Base-by-base conservation (phyloP, 2,329 filamentous ascomycete species). In the Aspergillus pseudotamarii region DNA sequence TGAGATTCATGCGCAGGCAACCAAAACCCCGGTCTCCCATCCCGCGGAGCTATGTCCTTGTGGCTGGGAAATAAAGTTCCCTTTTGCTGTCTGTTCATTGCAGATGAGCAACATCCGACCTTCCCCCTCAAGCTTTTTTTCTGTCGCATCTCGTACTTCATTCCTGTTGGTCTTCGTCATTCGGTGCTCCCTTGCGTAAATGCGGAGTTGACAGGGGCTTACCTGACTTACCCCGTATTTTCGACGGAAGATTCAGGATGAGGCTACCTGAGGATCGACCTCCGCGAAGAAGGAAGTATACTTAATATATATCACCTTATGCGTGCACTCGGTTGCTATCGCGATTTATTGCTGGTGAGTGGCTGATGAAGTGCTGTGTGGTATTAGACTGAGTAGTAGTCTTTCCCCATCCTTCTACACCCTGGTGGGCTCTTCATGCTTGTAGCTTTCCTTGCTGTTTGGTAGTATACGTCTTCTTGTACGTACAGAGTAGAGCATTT, bases 171-270 rank as follows among this genome's bases (percentile, higher is more conserved):
- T 32, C 30, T 36, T 36, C 51, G 59, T 57, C 59, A 28, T 38
- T n/a, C 38, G n/a, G n/a, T 61, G 34, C 54, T 59, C 60, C 63
- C 65, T 68, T 64, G 63, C 59, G 61, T 67, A 16, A 67, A 60
- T 68, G 66, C 66, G 66, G 66, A 65, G 64, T 26, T 63, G 61
- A 67, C 63, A 68, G 51, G 66, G 62, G 58, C 38, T 26, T 36
- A 14, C 38, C 34, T 36, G 36, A n/a, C 19, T 55, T 55, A 55
- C 51, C 51, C 51, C 32, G 32, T 55, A 38, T 55, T 53, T 21
- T 54, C 4, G 36, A 43, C 48, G 21, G 30, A 28, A 23, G 59
- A 57, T 43, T 55, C 55, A 57, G 14, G 50, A 34, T 38, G 19
- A 60, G 48, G 57, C 58, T 50, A 45, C 38, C 28, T 12, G n/a